These are phyloP conservation scores for Ganoderma multipileum DNA, from an alignment of 1,284 basidiomycete species.

Conservation along the genomic window DNA sequence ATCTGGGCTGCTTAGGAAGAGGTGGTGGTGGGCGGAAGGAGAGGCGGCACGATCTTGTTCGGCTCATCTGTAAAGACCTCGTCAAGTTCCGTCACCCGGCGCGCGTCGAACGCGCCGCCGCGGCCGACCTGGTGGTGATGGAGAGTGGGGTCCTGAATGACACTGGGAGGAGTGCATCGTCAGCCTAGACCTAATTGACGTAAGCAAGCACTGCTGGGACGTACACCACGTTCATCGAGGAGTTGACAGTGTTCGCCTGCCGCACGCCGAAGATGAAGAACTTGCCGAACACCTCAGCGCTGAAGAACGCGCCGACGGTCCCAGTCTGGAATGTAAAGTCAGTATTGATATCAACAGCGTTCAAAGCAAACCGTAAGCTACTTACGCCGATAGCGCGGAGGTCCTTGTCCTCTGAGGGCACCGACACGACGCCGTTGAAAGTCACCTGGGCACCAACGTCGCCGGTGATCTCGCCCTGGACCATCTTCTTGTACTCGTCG, in stretches of 20 bases:
- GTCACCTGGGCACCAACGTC: constrained; percentile 33
- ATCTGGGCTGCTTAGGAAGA: background rate
- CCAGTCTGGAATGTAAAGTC: constrained; percentile 30
- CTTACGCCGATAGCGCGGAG: constrained; percentile 29
- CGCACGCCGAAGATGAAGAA: constrained; percentile 33
- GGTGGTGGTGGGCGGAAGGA: background rate
- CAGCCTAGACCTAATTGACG: background rate
- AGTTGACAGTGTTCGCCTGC: constrained; percentile 33
- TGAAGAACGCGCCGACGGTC: constrained; percentile 36
- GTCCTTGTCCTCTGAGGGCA: constrained; percentile 23
- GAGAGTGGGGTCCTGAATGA: constrained; percentile 32
- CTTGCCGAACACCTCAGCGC: constrained; percentile 33
- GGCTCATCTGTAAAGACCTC: constrained; percentile 28
- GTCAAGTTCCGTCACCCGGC: constrained; percentile 33
- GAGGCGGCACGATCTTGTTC: constrained; percentile 16
- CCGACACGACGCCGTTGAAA: constrained; percentile 34
- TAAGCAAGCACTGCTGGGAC: constrained; percentile 9
- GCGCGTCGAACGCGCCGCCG: constrained; percentile 33
- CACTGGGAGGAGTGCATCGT: constrained; percentile 19
- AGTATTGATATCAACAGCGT: background rate
- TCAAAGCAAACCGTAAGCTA: background rate
- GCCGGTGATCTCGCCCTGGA: constrained; percentile 31
- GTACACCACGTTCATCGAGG: constrained; percentile 40
- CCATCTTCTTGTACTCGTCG: constrained; percentile 36
- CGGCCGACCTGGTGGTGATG: constrained; percentile 24